A percentile compares a stretch with the other conserved stretches of the same genome.
These are phyloP conservation scores for Stagonosporopsis cucurbitacearum DNA, from an alignment of 2,329 filamentous ascomycete genomes.

Conservation along the genomic window DNA sequence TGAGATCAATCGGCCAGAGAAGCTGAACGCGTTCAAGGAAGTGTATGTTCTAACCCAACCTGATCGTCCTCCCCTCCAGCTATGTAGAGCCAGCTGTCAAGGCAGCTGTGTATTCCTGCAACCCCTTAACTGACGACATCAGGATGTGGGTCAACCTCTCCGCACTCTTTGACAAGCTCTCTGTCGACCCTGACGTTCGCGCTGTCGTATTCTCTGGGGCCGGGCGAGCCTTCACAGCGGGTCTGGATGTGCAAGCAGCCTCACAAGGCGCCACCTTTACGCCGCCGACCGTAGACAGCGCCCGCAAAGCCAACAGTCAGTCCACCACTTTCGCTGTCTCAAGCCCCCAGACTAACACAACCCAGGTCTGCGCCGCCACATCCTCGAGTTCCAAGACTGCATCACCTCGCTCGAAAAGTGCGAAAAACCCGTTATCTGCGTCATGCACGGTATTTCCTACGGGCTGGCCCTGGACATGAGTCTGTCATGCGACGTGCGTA, in stretches of 20 bases:
- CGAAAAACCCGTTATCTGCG: conserved; percentile 68
- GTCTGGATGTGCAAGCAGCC: conserved; percentile 80
- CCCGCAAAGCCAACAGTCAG: conserved; percentile 58
- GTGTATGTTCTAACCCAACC: conserved; percentile 59
- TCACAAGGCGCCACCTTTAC: conserved; percentile 58
- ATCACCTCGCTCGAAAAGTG: conserved; percentile 81
- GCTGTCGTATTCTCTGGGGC: conserved; percentile 80
- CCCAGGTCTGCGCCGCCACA: conserved; percentile 63
- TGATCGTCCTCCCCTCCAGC: too few relatives aligned
- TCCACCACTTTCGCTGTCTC: background rate
- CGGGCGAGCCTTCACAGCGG: conserved; percentile 84
- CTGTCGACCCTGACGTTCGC: conserved; percentile 73
- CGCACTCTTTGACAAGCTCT: conserved; percentile 73
- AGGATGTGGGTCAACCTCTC: conserved; percentile 87
- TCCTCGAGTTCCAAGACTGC: conserved; percentile 80
- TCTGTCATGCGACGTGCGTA: conserved; percentile 72
- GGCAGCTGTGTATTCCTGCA: too few relatives aligned
- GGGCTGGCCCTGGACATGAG: conserved; percentile 59
- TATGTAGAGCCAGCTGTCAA: background rate
- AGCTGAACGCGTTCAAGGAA: conserved; percentile 87
- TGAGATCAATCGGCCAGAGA: conserved; percentile 85
- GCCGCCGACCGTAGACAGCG: conserved; percentile 59
- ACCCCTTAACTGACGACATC: background rate
- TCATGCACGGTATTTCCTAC: conserved; percentile 46
- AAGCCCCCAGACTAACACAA: background rate